A percentile compares a stretch with the other conserved stretches of the same genome.
phyloP scores from a whole-genome alignment of 176 grass and related monocot genomes.

The Tillandsia leiboldiana region DNA sequence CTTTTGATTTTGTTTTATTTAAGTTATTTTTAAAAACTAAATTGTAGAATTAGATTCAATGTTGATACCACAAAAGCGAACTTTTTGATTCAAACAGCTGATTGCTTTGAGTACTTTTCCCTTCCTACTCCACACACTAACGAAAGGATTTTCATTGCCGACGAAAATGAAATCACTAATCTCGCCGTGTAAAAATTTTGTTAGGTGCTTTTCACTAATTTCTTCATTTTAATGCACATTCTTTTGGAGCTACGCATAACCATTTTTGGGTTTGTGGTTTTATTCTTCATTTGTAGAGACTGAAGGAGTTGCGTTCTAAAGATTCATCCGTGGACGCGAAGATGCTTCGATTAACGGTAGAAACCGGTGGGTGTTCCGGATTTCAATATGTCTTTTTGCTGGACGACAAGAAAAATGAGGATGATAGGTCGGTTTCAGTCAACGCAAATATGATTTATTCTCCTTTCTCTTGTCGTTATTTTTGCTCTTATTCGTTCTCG shows the following conservation, averaged over 20 bases:
- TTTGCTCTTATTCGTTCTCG: neutral
- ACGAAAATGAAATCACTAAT: too few species aligned
- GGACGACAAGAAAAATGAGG: conserved; percentile 44
- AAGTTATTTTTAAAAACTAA: neutral
- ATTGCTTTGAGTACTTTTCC: too few species aligned
- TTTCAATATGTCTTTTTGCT: conserved; percentile 82
- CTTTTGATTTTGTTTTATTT: neutral
- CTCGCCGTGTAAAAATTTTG: too few species aligned
- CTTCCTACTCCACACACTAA: too few species aligned
- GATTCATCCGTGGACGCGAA: conserved; percentile 48
- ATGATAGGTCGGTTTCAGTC: conserved; percentile 32
- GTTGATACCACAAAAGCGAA: neutral
- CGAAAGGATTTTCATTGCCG: too few species aligned
- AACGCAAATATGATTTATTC: neutral
- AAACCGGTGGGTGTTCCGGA: conserved; percentile 88
- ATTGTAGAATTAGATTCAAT: neutral
- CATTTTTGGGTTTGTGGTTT: neutral
- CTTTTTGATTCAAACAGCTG: too few species aligned
- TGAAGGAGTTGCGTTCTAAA: conserved; percentile 63
- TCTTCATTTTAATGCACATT: too few species aligned
- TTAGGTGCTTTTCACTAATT: neutral
- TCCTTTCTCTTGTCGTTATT: neutral
- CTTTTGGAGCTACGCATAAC: too few species aligned
- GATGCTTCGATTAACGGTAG: conserved; percentile 74
- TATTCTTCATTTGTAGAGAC: conserved; percentile 36